Base-by-base conservation (phyloP, 2,329 filamentous ascomycete species). In the Trichoderma brevicompactum region DNA sequence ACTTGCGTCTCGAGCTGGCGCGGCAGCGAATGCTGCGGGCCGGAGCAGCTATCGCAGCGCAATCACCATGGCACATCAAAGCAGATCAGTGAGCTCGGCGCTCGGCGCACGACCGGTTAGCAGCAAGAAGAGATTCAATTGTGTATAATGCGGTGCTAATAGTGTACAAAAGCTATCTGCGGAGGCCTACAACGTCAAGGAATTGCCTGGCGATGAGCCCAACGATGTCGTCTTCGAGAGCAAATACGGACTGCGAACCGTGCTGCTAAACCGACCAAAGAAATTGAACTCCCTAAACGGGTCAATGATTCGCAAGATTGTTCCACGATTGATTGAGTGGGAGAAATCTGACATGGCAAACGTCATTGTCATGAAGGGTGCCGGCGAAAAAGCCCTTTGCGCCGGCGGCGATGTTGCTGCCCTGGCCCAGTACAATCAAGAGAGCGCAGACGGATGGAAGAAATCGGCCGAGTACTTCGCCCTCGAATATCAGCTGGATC, bases 221-320 rank as follows among this genome's bases (percentile, higher is more conserved):
- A 89, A 96, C 76, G 95, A 99, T 86, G 95, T 99, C 70, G 83
- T 97, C 67, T 99, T 99, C 84, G 88, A 88, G 78, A 92, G 88
- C 75, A 85, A 90, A 72, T 97, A 95, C 79, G 95, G 95, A 69
- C 86, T 98, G 58, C 92, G 95, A 68, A 93, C 90, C 71, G 89
- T 99, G 74, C 91, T 97, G 80, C 90, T 99, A 71, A 99, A 99
- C 82, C 89, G 95, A 66, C 95, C 94, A 6, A 84, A 86, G 75
- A 97, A 97, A 81, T 85, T 93, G 76, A 98, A 99, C 80, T 91
- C 94, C 32, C 87, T 99, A 70, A 94, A 96, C 77, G 91, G 85
- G 60, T 97, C 94, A 65, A 99, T 99, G 96, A 91, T 90, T 68
- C 87, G 92, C 73, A 98, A 99, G 81, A 98, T 99, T 72, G 82